Base-by-base conservation (phyloP, 148 eudicot species). In the Amaranthus palmeri region DNA sequence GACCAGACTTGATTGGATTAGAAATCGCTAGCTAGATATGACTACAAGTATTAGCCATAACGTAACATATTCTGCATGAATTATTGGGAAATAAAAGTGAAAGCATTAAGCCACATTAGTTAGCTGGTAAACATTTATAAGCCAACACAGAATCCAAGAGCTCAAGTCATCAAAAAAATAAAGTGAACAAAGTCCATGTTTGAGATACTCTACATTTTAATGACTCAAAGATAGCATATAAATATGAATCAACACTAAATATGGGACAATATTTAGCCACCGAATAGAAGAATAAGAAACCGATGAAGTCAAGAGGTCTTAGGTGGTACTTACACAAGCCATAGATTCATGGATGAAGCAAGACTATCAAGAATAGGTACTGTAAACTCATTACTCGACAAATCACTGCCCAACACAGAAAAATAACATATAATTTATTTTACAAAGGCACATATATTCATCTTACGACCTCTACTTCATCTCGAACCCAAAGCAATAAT, bases 281-380 rank as follows among this genome's bases (percentile, higher is more conserved):
- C 10, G 18, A 49, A 42, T 25, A 70, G 7, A 54, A 17, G 63
- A 53, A 43, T 45, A 36, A 47, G 18, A n/a, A 42, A 11, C 25
- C 50, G 40, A 58, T 51, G 40, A 43, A 13, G 40, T n/a, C n/a
- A n/a, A 45, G 9, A 63, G 69, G 8, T 40, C n/a, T n/a, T n/a
- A n/a, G n/a, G n/a, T 55, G 54, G 74, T 72, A 77, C 97, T 92
- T 90, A 92, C 97, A 88, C 96, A 81, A 86, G 91, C 61, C 84
- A 91, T 76, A 92, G 74, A 72, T 74, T 81, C 51, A 86, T 83
- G 46, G 91, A 85, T 62, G 91, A 71, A 72, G 91, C 76, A 63
- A 92, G 86, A 75, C 86, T 85, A 50, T 88, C 91, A 13, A 96
- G 97, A 77, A 92, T 85, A 45, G 84, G 60, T 36, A 96, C 97